Percentiles rank a stretch among this genome's conserved stretches.
Evolutionary conservation across 1,284 basidiomycete genomes (phyloP).

Genomic region (Blastosporella zonata): DNA sequence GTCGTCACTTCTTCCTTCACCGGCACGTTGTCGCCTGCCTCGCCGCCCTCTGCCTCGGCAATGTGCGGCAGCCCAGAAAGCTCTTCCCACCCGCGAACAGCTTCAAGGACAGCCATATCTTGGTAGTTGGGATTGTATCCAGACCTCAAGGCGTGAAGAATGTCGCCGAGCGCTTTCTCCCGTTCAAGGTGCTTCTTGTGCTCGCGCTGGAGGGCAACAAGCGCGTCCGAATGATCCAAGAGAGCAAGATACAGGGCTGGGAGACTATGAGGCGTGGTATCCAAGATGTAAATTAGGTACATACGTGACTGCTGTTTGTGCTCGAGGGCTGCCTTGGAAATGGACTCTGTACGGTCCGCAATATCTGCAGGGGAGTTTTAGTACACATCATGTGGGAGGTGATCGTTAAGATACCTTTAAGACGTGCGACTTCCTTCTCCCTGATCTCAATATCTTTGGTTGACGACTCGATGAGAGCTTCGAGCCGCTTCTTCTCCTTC

Average conservation of each 20-base stretch:
- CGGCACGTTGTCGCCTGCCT: slow-evolving; percentile 28
- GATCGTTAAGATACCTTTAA: slow-evolving; percentile 47
- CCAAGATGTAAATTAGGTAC: slow-evolving; percentile 27
- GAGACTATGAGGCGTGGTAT: slow-evolving; percentile 5
- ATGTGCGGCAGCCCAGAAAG: slow-evolving; percentile 72
- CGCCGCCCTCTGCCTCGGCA: slow-evolving; percentile 49
- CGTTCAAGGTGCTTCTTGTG: slow-evolving; percentile 72
- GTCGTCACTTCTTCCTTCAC: slow-evolving; percentile 32
- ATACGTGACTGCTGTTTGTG: slow-evolving; percentile 83
- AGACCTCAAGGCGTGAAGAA: slow-evolving; percentile 77
- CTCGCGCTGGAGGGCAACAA: slow-evolving; percentile 74
- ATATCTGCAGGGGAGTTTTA: slow-evolving; percentile 46
- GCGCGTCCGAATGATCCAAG: slow-evolving; percentile 68
- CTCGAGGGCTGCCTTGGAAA: slow-evolving; percentile 74
- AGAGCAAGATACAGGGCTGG: slow-evolving; percentile 83
- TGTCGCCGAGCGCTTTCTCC: slow-evolving; percentile 77
- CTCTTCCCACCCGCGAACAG: slow-evolving; percentile 91
- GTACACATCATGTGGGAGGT: background rate
- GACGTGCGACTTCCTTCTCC: slow-evolving; percentile 67
- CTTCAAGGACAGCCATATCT: slow-evolving; percentile 98
- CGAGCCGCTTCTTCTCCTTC: slow-evolving; percentile 82
- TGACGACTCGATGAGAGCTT: slow-evolving; percentile 54
- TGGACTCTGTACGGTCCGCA: slow-evolving; percentile 65
- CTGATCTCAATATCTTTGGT: slow-evolving; percentile 57
- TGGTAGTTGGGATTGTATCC: slow-evolving; percentile 99